Evolutionary conservation across 352 stramenopile genomes (phyloP), one percentile per base, ranked within the genome.

Genomic region (Globisporangium solare): DNA sequence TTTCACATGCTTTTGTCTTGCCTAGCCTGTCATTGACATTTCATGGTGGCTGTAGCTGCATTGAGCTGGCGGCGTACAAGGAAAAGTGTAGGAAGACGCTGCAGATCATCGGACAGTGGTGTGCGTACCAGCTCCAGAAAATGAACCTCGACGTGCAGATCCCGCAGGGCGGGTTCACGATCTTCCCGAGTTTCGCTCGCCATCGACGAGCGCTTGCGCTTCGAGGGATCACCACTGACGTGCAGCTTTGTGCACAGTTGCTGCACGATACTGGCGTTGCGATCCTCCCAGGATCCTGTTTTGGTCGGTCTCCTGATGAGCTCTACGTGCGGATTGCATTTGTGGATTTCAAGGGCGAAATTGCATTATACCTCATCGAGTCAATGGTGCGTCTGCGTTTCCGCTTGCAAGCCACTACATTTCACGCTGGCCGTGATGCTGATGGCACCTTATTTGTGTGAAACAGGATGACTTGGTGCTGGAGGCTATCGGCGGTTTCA

Each of bases 321-420:
- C 74, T 94, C 35, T 92, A 88, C 50, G 83, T 78, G 22, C 83
- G 86, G 0, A 70, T 95, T 37, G 86, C 86, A 6, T 94, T 92
- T 54, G 86, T 95, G 2, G 86, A 94, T 60, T 95, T 95, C 51
- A 92, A 94, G 59, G 86, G 86, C 51, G 86, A 93, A 22, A 80
- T 94, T 45, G 83, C 86, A 17, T 67, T 95, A 47, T 95, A 95
- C 49, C 59, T 93, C 1, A 90, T 95, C 59, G 83, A 92, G 58
- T 93, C 83, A 63, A 92, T 90, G 81, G 82, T 94, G 68, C 60
- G 72, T 71, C 8, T 40, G 2, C 13, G 8, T 52, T 47, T 2
- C 22, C 8, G 11, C 17, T 35, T 35, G 0, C 27, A 35, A 35
- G 27, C 27, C 27, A 35, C 24, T 27, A 51, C 56, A 14, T 51